Evolutionary conservation across 2,329 filamentous ascomycete genomes (phyloP).

Genomic region (Ophiobolus disseminans): DNA sequence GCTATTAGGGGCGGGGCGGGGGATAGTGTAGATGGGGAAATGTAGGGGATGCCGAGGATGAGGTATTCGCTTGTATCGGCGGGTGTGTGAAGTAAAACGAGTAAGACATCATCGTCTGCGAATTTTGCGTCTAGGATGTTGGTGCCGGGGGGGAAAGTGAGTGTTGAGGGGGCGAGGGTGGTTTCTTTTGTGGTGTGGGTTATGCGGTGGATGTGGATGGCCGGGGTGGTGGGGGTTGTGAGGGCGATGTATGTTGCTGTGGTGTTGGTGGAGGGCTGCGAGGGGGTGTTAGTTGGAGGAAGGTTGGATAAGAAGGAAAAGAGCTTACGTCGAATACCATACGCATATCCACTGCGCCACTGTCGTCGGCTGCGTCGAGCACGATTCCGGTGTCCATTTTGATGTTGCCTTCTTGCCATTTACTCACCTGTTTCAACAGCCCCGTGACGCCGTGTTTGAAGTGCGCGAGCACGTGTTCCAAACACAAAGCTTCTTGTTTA

Average conservation of each 20-base stretch:
- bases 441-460: slow-evolving; percentile 42
- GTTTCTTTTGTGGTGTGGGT: slow-evolving; percentile 51
- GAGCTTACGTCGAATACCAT: slow-evolving; percentile 62
- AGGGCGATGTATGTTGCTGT: slow-evolving; percentile 40
- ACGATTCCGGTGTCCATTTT: slow-evolving; percentile 71
- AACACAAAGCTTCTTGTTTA: slow-evolving; percentile 45
- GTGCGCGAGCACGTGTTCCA: slow-evolving; percentile 49
- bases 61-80: background rate
- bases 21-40: background rate
- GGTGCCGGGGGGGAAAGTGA: slow-evolving; percentile 39
- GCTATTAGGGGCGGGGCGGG: too few species aligned
- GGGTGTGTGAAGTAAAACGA: slow-evolving; percentile 62
- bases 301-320: background rate
- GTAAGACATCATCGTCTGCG: slow-evolving; percentile 66
- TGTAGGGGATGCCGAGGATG: slow-evolving; percentile 6
- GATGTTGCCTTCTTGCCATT: slow-evolving; percentile 60
- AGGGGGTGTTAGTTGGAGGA: slow-evolving; percentile 7
- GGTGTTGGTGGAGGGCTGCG: slow-evolving; percentile 1
- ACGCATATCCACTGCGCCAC: slow-evolving; percentile 59
- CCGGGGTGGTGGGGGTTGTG: slow-evolving; percentile 13
- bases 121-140: slow-evolving; percentile 70
- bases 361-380: slow-evolving; percentile 50
- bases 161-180: slow-evolving; percentile 63
- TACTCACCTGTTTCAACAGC: slow-evolving; percentile 49
- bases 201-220: slow-evolving; percentile 40